A percentile compares a stretch with the other conserved stretches of the same genome.
Conservation (phyloP, 108 stramenopile species). For the Skeletonema tropicum region DNA sequence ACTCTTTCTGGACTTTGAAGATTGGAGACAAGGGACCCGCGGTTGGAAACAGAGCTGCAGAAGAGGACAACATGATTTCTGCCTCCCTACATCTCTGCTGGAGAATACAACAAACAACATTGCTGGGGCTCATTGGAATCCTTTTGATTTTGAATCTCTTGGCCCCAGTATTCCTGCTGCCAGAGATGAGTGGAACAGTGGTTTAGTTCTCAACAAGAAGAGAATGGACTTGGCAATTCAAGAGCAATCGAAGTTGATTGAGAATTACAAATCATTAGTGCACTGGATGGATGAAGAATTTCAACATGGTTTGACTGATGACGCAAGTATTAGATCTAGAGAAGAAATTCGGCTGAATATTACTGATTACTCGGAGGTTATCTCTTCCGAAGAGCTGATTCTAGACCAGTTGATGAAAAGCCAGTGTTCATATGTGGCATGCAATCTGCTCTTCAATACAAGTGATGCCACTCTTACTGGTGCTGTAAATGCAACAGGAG, state of each 20-base stretch:
- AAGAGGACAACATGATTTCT: constrained; percentile 10
- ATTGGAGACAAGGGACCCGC: constrained; percentile 56
- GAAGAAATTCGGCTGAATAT: constrained; percentile 34
- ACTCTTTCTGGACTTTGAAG: constrained; percentile 65
- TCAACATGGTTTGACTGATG: constrained; percentile 42
- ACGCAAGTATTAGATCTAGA: constrained; percentile 44
- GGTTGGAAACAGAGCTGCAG: constrained; percentile 32
- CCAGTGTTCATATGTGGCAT: constrained; percentile 53
- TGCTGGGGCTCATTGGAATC: constrained; percentile 54
- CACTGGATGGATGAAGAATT: constrained; percentile 50
- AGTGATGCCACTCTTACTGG: constrained; percentile 58
- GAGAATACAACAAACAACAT: constrained; percentile 13
- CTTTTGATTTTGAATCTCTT: constrained; percentile 47
- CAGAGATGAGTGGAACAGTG: constrained; percentile 46
- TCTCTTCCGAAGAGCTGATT: constrained; percentile 21
- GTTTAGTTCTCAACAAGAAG: constrained; percentile 52
- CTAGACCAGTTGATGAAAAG: constrained; percentile 38
- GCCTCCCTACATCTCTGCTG: constrained; percentile 20
- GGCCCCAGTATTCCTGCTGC: constrained; percentile 48
- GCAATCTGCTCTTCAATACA: constrained; percentile 79
- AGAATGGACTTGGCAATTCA: constrained; percentile 37
- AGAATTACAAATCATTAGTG: constrained; percentile 25
- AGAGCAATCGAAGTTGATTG: constrained; percentile 37
- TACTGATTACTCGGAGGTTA: constrained; percentile 31
- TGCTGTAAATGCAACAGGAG: constrained; percentile 58